Evolutionary conservation across 192 early-diverging fungal genomes (phyloP).

Genomic region (Neocallimastix lanati): DNA sequence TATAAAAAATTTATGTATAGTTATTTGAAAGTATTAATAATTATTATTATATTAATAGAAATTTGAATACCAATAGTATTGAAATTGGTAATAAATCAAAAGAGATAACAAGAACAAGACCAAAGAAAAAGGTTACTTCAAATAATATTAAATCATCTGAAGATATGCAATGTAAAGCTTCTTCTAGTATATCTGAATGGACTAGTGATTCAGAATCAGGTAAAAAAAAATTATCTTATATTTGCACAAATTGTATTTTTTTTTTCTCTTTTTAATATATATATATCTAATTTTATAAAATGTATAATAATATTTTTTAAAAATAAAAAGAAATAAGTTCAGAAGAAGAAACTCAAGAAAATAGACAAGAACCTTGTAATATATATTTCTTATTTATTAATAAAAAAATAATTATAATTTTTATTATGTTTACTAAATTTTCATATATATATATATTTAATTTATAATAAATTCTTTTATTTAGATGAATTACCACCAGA

Average conservation of each 20-base stretch:
- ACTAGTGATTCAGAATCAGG: background rate
- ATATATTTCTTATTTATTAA: too few species aligned
- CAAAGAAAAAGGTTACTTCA: background rate
- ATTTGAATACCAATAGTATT: background rate
- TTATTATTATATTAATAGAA: too few species aligned
- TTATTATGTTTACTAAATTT: too few species aligned
- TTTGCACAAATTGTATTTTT: too few species aligned
- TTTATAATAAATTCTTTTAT: too few species aligned
- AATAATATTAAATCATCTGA: background rate
- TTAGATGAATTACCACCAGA: conserved; percentile 39
- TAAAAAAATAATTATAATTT: background rate
- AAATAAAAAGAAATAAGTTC: background rate
- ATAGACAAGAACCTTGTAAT: background rate
- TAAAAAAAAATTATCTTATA: too few species aligned
- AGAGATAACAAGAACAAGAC: background rate
- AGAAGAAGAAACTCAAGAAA: background rate
- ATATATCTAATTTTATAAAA: too few species aligned
- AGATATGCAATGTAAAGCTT: background rate
- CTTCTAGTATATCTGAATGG: background rate
- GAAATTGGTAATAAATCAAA: background rate
- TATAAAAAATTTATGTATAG: too few species aligned
- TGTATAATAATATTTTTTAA: conserved; percentile 3
- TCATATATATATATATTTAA: too few species aligned
- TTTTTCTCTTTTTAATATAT: background rate
- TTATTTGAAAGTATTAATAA: too few species aligned